Evolutionary conservation across 441 rosid genomes (phyloP).

Genomic region (Adansonia gregorii): DNA sequence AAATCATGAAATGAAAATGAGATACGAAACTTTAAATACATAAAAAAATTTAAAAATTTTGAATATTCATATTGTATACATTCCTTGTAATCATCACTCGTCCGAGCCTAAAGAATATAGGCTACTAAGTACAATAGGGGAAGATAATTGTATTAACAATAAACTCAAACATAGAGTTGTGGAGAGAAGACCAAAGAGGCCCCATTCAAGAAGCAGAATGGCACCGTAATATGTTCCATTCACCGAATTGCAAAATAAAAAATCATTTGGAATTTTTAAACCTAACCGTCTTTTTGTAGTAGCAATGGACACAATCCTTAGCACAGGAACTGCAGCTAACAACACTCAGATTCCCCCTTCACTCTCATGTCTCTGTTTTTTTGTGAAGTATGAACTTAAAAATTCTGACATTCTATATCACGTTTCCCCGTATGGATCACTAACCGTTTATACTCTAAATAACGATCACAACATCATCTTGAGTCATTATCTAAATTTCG

Average conservation of each 20-base stretch:
- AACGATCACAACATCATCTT: no score
- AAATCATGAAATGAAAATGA: neutral
- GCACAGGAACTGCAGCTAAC: slow-evolving; percentile 35
- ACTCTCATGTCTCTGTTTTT: slow-evolving; percentile 14
- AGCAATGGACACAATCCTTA: slow-evolving; percentile 29
- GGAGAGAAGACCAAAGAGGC: neutral
- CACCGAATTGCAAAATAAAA: slow-evolving; percentile 22
- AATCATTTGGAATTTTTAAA: slow-evolving; percentile 34
- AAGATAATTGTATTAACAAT: neutral
- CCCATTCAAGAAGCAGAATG: neutral
- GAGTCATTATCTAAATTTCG: no score
- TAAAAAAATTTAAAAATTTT: no score
- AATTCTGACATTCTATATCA: slow-evolving; percentile 21
- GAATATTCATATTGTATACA: no score
- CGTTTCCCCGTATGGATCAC: slow-evolving; percentile 42
- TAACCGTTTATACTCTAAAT: slow-evolving; percentile 11
- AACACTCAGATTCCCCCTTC: slow-evolving; percentile 24
- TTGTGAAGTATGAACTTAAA: slow-evolving; percentile 13
- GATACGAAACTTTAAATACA: neutral
- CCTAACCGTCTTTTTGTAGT: slow-evolving; percentile 16
- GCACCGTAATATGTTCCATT: slow-evolving; percentile 18
- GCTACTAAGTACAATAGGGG: neutral
- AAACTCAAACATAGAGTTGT: neutral
- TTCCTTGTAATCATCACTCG: no score
- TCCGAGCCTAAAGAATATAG: no score